phyloP scores from a whole-genome alignment of 139 green algal species.

The Asterochloris sp. region DNA sequence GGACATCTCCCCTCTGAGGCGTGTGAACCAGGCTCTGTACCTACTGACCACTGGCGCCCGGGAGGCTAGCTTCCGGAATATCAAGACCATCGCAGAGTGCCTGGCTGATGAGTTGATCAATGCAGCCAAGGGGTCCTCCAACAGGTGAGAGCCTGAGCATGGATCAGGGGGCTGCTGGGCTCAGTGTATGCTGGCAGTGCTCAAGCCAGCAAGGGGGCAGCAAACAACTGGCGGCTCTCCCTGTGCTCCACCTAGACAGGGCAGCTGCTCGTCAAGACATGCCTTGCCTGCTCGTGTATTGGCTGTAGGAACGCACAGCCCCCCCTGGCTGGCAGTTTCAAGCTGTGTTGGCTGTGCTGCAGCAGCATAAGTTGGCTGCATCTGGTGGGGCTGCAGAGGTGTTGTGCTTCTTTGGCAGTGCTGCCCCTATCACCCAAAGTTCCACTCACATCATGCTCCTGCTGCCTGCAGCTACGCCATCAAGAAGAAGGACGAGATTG shows the following conservation, averaged over 20 bases:
- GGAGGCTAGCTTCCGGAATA: slow-evolving; percentile 97
- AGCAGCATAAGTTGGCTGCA: neutral
- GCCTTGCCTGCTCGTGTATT: no score
- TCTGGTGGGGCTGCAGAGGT: neutral
- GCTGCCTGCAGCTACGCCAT: slow-evolving; percentile 88
- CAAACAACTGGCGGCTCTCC: neutral
- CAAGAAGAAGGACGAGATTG: slow-evolving; percentile 99
- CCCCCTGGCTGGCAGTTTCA: no score
- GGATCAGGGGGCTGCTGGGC: neutral
- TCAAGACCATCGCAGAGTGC: slow-evolving; percentile 99
- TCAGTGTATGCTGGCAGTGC: neutral
- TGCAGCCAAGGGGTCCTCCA: slow-evolving; percentile 97
- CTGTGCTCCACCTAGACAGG: neutral
- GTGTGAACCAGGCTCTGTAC: slow-evolving; percentile 98
- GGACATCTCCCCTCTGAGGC: slow-evolving; percentile 98
- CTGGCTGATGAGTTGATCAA: slow-evolving; percentile 99
- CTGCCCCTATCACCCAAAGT: neutral
- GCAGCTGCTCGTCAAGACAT: neutral
- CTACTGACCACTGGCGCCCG: slow-evolving; percentile 93
- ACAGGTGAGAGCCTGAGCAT: slow-evolving; percentile 59
- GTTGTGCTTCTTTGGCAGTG: neutral
- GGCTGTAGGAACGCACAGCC: no score
- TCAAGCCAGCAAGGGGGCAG: neutral
- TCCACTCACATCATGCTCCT: neutral
- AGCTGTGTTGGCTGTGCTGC: no score